These are phyloP conservation scores for Wickerhamomyces silvicola DNA, from an alignment of 805 yeast genomes.

Conservation along the genomic window DNA sequence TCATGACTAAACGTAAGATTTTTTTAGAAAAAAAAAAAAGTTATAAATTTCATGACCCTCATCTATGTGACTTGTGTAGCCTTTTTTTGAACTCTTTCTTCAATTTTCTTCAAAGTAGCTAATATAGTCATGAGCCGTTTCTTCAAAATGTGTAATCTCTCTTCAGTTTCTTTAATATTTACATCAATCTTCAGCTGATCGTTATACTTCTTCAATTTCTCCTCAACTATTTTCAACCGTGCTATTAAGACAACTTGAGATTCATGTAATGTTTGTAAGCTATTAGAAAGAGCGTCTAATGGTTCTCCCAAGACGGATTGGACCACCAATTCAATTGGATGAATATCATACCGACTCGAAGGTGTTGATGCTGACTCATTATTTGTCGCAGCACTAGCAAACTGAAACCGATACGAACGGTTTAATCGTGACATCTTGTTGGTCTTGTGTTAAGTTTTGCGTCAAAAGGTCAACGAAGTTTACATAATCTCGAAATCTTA, in stretches of 20 bases:
- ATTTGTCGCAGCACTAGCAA: background rate
- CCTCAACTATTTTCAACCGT: constrained; percentile 37
- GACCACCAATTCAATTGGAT: constrained; percentile 54
- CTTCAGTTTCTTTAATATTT: constrained; percentile 13
- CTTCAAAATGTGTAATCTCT: constrained; percentile 21
- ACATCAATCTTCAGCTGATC: constrained; percentile 15
- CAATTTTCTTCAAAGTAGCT: constrained; percentile 30
- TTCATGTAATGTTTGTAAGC: constrained; percentile 46
- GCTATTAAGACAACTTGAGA: constrained; percentile 50
- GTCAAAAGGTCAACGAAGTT: background rate
- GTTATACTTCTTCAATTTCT: constrained; percentile 25
- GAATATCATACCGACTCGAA: constrained; percentile 29
- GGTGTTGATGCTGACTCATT: background rate
- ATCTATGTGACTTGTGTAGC: background rate
- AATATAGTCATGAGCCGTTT: constrained; percentile 19
- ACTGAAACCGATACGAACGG: background rate
- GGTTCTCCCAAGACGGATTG: constrained; percentile 51
- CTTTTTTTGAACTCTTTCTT: constrained; percentile 22
- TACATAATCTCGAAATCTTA: background rate
- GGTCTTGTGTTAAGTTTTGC: background rate
- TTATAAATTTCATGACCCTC: background rate
- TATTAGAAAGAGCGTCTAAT: constrained; percentile 43
- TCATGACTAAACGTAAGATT: background rate
- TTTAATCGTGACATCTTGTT: background rate
- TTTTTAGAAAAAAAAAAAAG: constrained; percentile 1